Percentiles rank a stretch among this genome's conserved stretches.
Conservation (phyloP, 768 basidiomycete species). For the Termitomyces sp. region DNA sequence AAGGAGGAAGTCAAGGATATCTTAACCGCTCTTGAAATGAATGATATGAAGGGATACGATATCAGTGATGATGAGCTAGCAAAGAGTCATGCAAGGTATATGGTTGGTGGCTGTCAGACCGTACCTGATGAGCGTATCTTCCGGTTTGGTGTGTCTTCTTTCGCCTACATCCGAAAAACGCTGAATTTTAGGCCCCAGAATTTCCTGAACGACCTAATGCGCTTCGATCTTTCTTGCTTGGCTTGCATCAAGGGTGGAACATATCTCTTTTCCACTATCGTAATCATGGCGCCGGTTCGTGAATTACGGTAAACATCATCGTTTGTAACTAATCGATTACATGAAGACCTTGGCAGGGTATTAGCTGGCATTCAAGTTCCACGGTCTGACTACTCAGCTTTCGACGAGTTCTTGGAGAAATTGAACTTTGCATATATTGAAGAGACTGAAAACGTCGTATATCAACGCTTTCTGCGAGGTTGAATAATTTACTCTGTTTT, state of each 20-base stretch:
- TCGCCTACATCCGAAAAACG: neutral
- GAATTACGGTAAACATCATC: neutral
- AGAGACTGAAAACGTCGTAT: slow-evolving; percentile 87
- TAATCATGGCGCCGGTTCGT: slow-evolving; percentile 91
- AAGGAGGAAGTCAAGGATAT: slow-evolving; percentile 59
- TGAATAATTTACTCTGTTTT: slow-evolving; percentile 7
- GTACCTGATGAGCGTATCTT: slow-evolving; percentile 87
- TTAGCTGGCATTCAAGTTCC: slow-evolving; percentile 94
- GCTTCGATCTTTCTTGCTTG: slow-evolving; percentile 82
- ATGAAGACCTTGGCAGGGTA: slow-evolving; percentile 83
- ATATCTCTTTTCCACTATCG: slow-evolving; percentile 97
- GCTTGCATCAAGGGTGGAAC: slow-evolving; percentile 83
- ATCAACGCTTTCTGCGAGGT: slow-evolving; percentile 60
- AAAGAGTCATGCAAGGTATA: slow-evolving; percentile 90
- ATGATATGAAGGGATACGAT: slow-evolving; percentile 81
- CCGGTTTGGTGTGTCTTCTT: slow-evolving; percentile 71
- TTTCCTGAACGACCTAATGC: slow-evolving; percentile 96
- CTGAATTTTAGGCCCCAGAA: slow-evolving; percentile 40
- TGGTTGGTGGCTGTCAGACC: slow-evolving; percentile 80
- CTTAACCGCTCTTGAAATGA: slow-evolving; percentile 50
- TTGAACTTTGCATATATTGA: slow-evolving; percentile 89
- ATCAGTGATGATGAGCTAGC: slow-evolving; percentile 95
- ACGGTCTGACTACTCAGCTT: slow-evolving; percentile 53
- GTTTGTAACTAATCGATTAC: slow-evolving; percentile 2
- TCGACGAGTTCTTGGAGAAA: slow-evolving; percentile 67